Evolutionary conservation across 768 basidiomycete genomes (phyloP), one percentile per base, ranked within the genome.

Genomic region (Lentinula boryana): DNA sequence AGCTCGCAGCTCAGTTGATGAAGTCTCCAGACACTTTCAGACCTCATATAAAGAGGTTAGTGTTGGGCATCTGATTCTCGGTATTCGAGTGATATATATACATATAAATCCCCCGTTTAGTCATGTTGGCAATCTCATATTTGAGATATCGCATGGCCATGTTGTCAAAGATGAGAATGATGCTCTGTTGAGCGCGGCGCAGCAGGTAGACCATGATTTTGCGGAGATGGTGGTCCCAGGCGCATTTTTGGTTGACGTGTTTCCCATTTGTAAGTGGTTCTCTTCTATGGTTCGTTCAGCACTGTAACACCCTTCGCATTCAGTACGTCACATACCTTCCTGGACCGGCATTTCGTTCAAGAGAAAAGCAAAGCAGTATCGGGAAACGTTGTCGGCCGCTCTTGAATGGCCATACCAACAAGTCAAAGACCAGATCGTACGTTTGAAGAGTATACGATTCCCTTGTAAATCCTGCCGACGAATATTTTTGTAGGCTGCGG

Each of bases 401-500:
- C 15, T 41, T 7, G 63, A 64, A 21, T 58, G 33, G 43, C 63
- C 63, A 13, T 64, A 56, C 33, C 23, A 50, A 33, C 32, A 53
- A 27, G 60, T 63, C 33, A 64, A 62, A 35, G 51, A 62, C 8
- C 54, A 64, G 46, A 54, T 58, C 36, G 56, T 59, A 49, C 16
- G 60, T 58, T 18, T 27, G 2, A 3, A 27, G 18, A 23, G 23
- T 13, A 8, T 15, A 51, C 10, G 3, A 9, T 8, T 23, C 16
- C n/a, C 18, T 40, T 27, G 12, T 7, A 9, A 18, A 36, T 38
- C 13, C 0, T 54, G 53, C 12, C n/a, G 54, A 56, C 12, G 5
- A 32, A 18, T 18, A 59, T 15, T 48, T 48, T 18, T 18, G 23
- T 43, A 67, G 66, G 65, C 61, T 33, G 56, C 51, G 23, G 66